Conservation (phyloP, 805 yeast genomes). For the Kluyveromyces nonfermentans region DNA sequence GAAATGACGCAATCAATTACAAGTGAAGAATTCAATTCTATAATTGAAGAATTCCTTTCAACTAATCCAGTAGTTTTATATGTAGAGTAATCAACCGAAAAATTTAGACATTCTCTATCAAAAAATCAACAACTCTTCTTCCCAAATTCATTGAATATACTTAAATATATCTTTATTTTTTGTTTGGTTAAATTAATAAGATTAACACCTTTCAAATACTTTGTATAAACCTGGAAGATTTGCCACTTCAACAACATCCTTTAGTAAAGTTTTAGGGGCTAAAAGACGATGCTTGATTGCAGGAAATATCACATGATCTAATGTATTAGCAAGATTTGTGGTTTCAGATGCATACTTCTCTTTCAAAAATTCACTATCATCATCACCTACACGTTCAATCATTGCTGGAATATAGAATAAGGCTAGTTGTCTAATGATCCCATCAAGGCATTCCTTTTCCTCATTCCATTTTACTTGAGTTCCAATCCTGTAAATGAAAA, state of each 20-base stretch:
- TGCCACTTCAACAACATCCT: conserved; percentile 73
- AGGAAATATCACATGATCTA: conserved; percentile 62
- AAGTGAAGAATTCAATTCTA: background rate
- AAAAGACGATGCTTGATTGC: conserved; percentile 50
- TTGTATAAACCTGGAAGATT: conserved; percentile 82
- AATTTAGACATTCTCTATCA: no score
- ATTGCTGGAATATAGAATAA: conserved; percentile 61
- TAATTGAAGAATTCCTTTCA: background rate
- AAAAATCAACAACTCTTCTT: no score
- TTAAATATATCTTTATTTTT: no score
- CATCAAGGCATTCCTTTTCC: conserved; percentile 61
- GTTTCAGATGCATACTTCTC: conserved; percentile 20
- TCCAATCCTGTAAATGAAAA: conserved; percentile 56
- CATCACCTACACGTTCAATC: conserved; percentile 16
- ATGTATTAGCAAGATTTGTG: conserved; percentile 25
- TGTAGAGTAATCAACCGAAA: background rate
- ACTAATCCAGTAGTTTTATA: background rate
- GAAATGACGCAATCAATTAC: background rate
- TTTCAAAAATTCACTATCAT: conserved; percentile 17
- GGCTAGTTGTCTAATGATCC: conserved; percentile 59
- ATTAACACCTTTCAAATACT: conserved; percentile 84
- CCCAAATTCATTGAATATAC: no score
- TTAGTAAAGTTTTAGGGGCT: conserved; percentile 45
- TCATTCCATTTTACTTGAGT: conserved; percentile 50
- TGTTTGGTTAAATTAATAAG: no score